Evolutionary conservation across 2,329 filamentous ascomycete genomes (phyloP).

Genomic region (Hymenoscyphus albidus): DNA sequence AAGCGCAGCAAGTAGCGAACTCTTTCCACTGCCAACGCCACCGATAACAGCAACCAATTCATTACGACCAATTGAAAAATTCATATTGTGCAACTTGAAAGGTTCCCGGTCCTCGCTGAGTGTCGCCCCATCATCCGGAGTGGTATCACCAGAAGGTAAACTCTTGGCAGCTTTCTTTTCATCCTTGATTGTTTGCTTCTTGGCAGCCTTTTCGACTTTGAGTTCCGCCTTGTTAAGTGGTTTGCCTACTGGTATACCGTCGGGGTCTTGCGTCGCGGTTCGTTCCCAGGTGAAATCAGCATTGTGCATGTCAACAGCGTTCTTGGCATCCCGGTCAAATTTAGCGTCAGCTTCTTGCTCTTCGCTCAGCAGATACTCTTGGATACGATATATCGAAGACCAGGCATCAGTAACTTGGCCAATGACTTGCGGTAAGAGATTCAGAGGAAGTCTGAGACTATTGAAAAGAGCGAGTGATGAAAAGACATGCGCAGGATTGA

Average conservation of each 20-base stretch:
- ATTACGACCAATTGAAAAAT: constrained; percentile 65
- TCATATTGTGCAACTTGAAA: constrained; percentile 67
- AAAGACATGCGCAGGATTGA: constrained; percentile 78
- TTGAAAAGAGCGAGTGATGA: constrained; percentile 95
- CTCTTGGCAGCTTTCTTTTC: constrained; percentile 33
- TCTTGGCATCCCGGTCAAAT: constrained; percentile 52
- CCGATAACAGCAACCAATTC: constrained; percentile 85
- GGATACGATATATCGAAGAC: constrained; percentile 77
- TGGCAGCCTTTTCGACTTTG: constrained; percentile 24
- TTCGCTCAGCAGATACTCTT: constrained; percentile 84
- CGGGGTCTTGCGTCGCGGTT: constrained; percentile 51
- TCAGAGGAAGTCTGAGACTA: constrained; percentile 81
- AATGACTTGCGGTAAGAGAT: constrained; percentile 81
- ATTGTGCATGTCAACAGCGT: constrained; percentile 66
- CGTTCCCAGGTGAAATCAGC: constrained; percentile 88
- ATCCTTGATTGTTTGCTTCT: constrained; percentile 42
- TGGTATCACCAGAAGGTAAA: constrained; percentile 40
- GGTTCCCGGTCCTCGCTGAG: constrained; percentile 55
- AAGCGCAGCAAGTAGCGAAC: constrained; percentile 79
- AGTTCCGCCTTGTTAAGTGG: constrained; percentile 45
- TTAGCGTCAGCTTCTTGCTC: constrained; percentile 72
- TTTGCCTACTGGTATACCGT: constrained; percentile 52
- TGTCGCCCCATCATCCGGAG: constrained; percentile 51
- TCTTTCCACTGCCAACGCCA: constrained; percentile 86
- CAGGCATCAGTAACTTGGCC: constrained; percentile 87